Percentiles rank a stretch among this genome's conserved stretches.
Conservation (phyloP, 2,329 filamentous ascomycete species). For the Pseudogymnoascus pannorum region DNA sequence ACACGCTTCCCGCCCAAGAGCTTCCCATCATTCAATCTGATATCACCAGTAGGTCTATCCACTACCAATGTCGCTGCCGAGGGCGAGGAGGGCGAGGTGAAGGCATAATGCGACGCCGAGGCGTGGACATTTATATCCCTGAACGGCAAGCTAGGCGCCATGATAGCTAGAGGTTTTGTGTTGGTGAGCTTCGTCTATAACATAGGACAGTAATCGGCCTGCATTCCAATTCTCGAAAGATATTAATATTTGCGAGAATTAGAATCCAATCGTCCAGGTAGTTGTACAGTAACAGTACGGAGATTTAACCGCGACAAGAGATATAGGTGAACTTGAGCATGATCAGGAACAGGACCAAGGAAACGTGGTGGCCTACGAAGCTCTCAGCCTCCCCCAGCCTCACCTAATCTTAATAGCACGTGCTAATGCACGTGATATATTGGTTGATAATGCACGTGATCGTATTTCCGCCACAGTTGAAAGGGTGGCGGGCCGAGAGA, state of each 20-base stretch:
- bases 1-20: constrained; percentile 73
- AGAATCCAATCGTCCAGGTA: neutral
- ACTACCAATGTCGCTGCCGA: constrained; percentile 81
- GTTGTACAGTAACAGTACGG: neutral
- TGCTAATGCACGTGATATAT: neutral
- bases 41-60: constrained; percentile 85
- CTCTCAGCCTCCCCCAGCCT: constrained; percentile 2
- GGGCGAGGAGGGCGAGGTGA: constrained; percentile 90
- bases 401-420: constrained; percentile 4
- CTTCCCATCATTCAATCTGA: constrained; percentile 75
- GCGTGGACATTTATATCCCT: constrained; percentile 96
- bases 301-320: neutral
- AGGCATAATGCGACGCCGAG: constrained; percentile 86
- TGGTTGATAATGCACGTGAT: neutral
- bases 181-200: neutral
- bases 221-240: neutral
- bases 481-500: neutral
- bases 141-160: constrained; percentile 61
- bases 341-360: neutral
- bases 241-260: neutral
- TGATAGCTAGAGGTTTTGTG: constrained; percentile 24
- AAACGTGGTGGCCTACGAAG: neutral
- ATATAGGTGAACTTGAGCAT: neutral
- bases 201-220: neutral
- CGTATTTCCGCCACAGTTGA: neutral